Base-by-base conservation (phyloP, 2,329 filamentous ascomycete genomes). In the Talaromyces sp. region DNA sequence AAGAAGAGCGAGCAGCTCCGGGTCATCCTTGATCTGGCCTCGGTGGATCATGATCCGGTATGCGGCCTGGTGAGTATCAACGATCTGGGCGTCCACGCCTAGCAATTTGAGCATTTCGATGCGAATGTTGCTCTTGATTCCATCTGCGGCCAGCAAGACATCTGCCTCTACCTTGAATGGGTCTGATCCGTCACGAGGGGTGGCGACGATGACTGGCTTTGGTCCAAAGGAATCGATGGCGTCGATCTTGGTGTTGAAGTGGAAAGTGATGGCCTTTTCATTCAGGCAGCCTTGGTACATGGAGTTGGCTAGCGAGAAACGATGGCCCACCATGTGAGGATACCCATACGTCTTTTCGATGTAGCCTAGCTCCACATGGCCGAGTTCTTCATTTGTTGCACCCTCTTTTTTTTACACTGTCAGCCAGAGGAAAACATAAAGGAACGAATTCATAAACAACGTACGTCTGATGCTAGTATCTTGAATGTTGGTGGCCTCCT, bases 241-340 rank as follows among this genome's bases (percentile, higher is more conserved):
- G 25, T 81, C 78, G 7, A 88, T 79, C 4, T 80, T 76, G 10
- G 81, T 84, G 32, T 83, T 81, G 70, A 93, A 89, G 75, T 88
- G 82, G 76, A 93, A 92, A 7, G 74, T 85, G 71, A 93, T 87
- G 39, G 79, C 79, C 19, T 82, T 72, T 68, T 90, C 81, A 54
- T 79, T 78, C 68, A 85, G 79, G 75, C 90, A 93, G n/a, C 84
- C 89, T 55, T 88, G 81, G 73, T 87, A 92, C 33, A 93, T 77
- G 6, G 84, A 83, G 39, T 84, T 83, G 6, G 90, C 89, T 4
- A 93, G 82, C 9, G 87, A 89, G 0, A 88, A 82, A 22, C 91
- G 85, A 72, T 95, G 91, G 8, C 89, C 90, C 4, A 91, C 89
- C 83, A 90, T 92, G 76, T 93, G 90, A 0, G 89, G 86, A 71